These are phyloP conservation scores for Pseudozyma tsukubaensis DNA, from an alignment of 1,284 basidiomycete genomes.

Conservation along the genomic window DNA sequence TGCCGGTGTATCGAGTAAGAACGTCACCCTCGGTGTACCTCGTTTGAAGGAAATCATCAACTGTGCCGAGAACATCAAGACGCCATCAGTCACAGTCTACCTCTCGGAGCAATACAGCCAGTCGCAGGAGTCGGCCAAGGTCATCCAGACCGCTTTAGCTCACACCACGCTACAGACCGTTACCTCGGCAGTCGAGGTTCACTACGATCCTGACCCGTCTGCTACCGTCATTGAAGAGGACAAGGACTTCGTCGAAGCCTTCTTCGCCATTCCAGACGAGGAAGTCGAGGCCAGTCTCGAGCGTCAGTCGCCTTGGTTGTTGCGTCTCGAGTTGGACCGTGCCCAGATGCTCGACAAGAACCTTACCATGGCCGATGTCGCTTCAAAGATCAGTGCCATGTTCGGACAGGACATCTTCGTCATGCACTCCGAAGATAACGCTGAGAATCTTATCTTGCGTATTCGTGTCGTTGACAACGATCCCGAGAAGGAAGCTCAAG, in stretches of 20 bases:
- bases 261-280: constrained; percentile 99
- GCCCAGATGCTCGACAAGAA: constrained; percentile 98
- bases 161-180: constrained; percentile 95
- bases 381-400: constrained; percentile 89
- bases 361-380: constrained; percentile 94
- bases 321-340: constrained; percentile 95
- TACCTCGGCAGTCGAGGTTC: constrained; percentile 95
- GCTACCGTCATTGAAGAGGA: constrained; percentile 97
- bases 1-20: constrained; percentile 94
- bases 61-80: constrained; percentile 98
- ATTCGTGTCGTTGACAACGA: constrained; percentile 88
- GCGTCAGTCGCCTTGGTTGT: constrained; percentile 94
- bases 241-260: constrained; percentile 93
- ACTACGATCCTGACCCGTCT: constrained; percentile 94
- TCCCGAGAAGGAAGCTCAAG: constrained; percentile 89
- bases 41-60: constrained; percentile 99
- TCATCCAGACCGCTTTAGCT: constrained; percentile 89
- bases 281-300: constrained; percentile 91
- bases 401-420: constrained; percentile 98
- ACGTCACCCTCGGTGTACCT: constrained; percentile 98
- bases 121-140: constrained; percentile 76
- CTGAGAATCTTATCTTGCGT: constrained; percentile 95
- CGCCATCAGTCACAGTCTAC: constrained; percentile 92
- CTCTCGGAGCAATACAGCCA: constrained; percentile 69
- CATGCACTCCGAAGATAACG: constrained; percentile 99